These are phyloP conservation scores for Paragyromitra xinjiangensis DNA, from an alignment of 495 filamentous ascomycete genomes.

Conservation along the genomic window DNA sequence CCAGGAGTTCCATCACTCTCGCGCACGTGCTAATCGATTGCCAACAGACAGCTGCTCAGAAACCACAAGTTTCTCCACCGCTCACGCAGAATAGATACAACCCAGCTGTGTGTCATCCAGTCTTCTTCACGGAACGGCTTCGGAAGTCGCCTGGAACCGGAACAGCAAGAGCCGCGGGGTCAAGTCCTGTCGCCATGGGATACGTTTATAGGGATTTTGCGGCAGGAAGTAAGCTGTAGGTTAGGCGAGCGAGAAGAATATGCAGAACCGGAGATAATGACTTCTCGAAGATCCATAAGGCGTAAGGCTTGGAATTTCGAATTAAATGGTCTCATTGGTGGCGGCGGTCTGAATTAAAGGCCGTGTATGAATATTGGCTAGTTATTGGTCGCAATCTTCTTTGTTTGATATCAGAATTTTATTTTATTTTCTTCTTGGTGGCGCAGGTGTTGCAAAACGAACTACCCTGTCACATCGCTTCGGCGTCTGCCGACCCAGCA, in stretches of 20 bases:
- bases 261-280: conserved; percentile 9
- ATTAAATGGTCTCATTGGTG: conserved; percentile 11
- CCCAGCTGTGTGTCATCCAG: conserved; percentile 65
- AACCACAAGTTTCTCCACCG: conserved; percentile 27
- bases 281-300: conserved; percentile 26
- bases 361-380: conserved; percentile 21
- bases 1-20: not conserved
- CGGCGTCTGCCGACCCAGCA: conserved; percentile 6
- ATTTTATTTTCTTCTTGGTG: not conserved
- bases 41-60: conserved; percentile 16
- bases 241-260: not conserved
- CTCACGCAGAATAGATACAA: conserved; percentile 55
- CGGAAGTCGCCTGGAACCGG: conserved; percentile 59
- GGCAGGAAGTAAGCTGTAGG: conserved; percentile 41
- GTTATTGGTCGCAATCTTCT: conserved; percentile 2
- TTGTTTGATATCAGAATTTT: conserved; percentile 13
- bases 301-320: conserved; percentile 7
- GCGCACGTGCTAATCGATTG: not conserved
- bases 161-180: conserved; percentile 47
- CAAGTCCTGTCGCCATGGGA: conserved; percentile 65
- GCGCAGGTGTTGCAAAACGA: conserved; percentile 12
- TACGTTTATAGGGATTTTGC: conserved; percentile 64
- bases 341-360: not conserved
- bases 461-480: conserved; percentile 7
- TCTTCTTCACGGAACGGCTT: conserved; percentile 68